Percentiles rank a stretch among this genome's conserved stretches.
Conservation (phyloP, 2,329 filamentous ascomycete species). For the Diaporthe sp. region DNA sequence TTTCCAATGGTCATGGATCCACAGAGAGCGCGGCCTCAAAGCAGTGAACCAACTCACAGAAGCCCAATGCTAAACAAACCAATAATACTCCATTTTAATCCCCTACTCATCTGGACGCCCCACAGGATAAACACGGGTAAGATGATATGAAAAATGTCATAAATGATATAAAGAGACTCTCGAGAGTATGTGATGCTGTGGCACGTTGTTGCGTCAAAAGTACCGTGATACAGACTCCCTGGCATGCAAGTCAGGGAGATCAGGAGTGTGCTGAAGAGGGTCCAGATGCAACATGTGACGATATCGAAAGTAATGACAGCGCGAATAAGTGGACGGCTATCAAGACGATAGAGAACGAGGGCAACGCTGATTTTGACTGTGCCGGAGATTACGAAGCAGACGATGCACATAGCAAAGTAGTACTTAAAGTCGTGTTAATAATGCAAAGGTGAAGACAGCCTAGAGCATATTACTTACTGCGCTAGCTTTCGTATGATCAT, state of each 20-base stretch:
- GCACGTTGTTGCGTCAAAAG: background rate
- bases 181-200: slow-evolving; percentile 17
- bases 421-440: background rate
- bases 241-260: slow-evolving; percentile 17
- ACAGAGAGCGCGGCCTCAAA: too few relatives aligned
- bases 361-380: slow-evolving; percentile 36
- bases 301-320: slow-evolving; percentile 31
- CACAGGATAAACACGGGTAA: slow-evolving; percentile 34
- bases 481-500: background rate
- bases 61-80: slow-evolving; percentile 33
- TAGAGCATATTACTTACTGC: background rate
- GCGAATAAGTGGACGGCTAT: slow-evolving; percentile 15
- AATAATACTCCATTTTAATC: slow-evolving; percentile 27
- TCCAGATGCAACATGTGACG: slow-evolving; percentile 32
- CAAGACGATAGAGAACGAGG: slow-evolving; percentile 37
- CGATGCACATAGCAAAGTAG: slow-evolving; percentile 13
- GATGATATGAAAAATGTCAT: slow-evolving; percentile 28
- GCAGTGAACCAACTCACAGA: slow-evolving; percentile 18
- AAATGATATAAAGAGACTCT: slow-evolving; percentile 33
- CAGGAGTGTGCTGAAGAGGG: slow-evolving; percentile 21
- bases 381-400: slow-evolving; percentile 34
- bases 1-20: too few relatives aligned
- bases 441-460: too few relatives aligned
- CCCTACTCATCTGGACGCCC: slow-evolving; percentile 14
- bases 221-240: background rate